A percentile compares a stretch with the other conserved stretches of the same genome.
Evolutionary conservation across 805 yeast genomes (phyloP).

Genomic region (Suhomyces canberraensis): DNA sequence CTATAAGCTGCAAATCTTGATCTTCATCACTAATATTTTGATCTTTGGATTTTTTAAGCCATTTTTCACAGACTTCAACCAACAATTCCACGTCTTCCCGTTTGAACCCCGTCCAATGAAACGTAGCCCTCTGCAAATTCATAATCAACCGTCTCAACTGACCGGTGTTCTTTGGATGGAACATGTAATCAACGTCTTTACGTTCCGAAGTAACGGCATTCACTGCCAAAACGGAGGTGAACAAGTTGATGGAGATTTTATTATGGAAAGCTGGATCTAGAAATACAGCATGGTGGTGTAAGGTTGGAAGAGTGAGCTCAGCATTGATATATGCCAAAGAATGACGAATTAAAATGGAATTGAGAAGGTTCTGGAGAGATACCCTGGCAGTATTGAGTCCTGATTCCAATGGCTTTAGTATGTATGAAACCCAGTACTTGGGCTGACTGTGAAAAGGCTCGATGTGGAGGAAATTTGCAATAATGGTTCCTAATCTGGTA

Average conservation of each 20-base stretch:
- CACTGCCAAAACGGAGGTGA: slow-evolving; percentile 64
- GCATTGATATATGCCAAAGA: slow-evolving; percentile 48
- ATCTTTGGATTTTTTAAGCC: slow-evolving; percentile 35
- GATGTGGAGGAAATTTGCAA: slow-evolving; percentile 52
- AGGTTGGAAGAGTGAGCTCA: slow-evolving; percentile 55
- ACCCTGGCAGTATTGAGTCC: slow-evolving; percentile 38
- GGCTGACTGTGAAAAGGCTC: slow-evolving; percentile 54
- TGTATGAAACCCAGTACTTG: slow-evolving; percentile 44
- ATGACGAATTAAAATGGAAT: slow-evolving; percentile 56
- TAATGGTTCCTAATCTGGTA: slow-evolving; percentile 48
- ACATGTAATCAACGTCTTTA: slow-evolving; percentile 66
- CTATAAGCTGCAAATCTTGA: slow-evolving; percentile 41
- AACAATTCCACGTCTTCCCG: slow-evolving; percentile 54
- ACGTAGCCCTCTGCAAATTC: slow-evolving; percentile 64
- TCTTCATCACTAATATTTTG: slow-evolving; percentile 27
- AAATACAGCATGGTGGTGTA: slow-evolving; percentile 56
- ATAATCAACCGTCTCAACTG: slow-evolving; percentile 56
- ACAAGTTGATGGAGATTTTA: slow-evolving; percentile 57
- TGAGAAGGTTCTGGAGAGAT: slow-evolving; percentile 41
- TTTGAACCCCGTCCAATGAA: slow-evolving; percentile 74
- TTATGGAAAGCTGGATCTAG: slow-evolving; percentile 64
- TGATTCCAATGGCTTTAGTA: slow-evolving; percentile 48
- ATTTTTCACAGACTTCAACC: slow-evolving; percentile 44
- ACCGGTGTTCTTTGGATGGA: slow-evolving; percentile 53
- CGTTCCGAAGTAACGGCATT: slow-evolving; percentile 75